Evolutionary conservation across 495 filamentous ascomycete genomes (phyloP).

Genomic region (Evansstolkia leycettana): DNA sequence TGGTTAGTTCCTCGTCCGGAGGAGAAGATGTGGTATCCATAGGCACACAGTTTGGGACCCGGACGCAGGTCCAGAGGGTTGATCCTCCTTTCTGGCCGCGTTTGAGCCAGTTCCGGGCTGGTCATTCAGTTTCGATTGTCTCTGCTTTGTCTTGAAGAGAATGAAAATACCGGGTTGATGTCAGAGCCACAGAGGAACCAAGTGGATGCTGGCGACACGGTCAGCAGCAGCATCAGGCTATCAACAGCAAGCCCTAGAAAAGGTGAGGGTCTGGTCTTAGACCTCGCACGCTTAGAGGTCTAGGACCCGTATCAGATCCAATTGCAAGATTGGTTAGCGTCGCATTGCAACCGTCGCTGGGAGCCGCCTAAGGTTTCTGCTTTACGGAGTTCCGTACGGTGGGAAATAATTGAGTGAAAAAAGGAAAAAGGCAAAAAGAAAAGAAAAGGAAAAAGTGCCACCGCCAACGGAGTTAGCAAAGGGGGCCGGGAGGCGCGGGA

Average conservation of each 20-base stretch:
- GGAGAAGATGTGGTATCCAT: slow-evolving; percentile 19
- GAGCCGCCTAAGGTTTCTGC: slow-evolving; percentile 7
- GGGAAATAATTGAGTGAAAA: no score
- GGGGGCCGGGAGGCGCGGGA: slow-evolving; percentile 18
- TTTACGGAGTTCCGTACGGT: slow-evolving; percentile 10
- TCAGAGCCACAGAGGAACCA: slow-evolving; percentile 26
- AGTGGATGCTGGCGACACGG: slow-evolving; percentile 25
- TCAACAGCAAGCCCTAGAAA: slow-evolving; percentile 9
- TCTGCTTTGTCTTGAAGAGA: slow-evolving; percentile 18
- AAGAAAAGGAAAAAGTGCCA: slow-evolving; percentile 6
- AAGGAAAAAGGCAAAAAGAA: no score
- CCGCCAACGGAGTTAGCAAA: slow-evolving; percentile 1
- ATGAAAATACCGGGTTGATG: slow-evolving; percentile 29
- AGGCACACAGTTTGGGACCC: slow-evolving; percentile 33
- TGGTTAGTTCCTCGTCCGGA: slow-evolving; percentile 23
- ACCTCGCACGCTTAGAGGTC: slow-evolving; percentile 7
- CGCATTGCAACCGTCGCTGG: slow-evolving; percentile 25
- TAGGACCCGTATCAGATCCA: slow-evolving; percentile 29
- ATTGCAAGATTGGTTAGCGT: slow-evolving; percentile 25
- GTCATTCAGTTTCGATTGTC: slow-evolving; percentile 22
- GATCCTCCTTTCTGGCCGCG: slow-evolving; percentile 33
- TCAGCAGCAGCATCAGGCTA: slow-evolving; percentile 10
- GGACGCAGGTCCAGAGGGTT: slow-evolving; percentile 36
- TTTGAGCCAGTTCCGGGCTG: slow-evolving; percentile 25
- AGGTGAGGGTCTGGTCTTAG: slow-evolving; percentile 11